Conservation (phyloP, 208 protist genomes). For the Trypanosoma lewisi region DNA sequence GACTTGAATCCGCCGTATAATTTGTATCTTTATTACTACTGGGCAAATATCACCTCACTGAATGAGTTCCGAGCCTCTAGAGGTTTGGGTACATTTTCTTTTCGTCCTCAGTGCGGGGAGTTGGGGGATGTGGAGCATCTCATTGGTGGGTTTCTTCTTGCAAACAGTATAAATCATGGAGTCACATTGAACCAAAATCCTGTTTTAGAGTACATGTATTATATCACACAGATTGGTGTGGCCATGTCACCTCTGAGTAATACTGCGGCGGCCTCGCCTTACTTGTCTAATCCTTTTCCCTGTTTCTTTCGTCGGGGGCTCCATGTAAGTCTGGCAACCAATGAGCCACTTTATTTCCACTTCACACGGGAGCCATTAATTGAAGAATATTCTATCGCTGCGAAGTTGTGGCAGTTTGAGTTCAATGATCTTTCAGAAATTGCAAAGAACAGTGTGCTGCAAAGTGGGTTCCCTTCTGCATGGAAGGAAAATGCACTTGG, state of each 20-base stretch:
- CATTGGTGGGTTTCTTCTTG: slow-evolving; percentile 92
- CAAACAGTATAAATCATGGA: slow-evolving; percentile 97
- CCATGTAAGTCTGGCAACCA: slow-evolving; percentile 97
- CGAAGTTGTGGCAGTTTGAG: slow-evolving; percentile 97
- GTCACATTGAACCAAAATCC: slow-evolving; percentile 94
- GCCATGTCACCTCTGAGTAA: slow-evolving; percentile 99
- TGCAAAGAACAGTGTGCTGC: slow-evolving; percentile 96
- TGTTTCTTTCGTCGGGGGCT: slow-evolving; percentile 95
- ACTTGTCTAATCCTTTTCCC: slow-evolving; percentile 95
- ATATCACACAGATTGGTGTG: slow-evolving; percentile 96
- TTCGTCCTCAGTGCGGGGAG: slow-evolving; percentile 97
- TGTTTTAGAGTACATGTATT: slow-evolving; percentile 98
- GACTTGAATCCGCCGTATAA: slow-evolving; percentile 97
- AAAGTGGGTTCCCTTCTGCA: slow-evolving; percentile 92
- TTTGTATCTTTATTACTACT: slow-evolving; percentile 98
- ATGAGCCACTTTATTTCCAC: slow-evolving; percentile 96
- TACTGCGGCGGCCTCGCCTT: slow-evolving; percentile 95
- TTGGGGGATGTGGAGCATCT: slow-evolving; percentile 90
- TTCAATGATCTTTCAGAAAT: slow-evolving; percentile 98
- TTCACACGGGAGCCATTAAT: slow-evolving; percentile 96
- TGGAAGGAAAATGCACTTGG: slow-evolving; percentile 95
- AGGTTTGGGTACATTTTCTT: slow-evolving; percentile 83
- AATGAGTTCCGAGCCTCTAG: slow-evolving; percentile 93
- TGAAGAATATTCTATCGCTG: slow-evolving; percentile 98
- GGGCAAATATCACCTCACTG: slow-evolving; percentile 96